These are phyloP conservation scores for Aspergillus heteromorphus DNA, from an alignment of 495 filamentous ascomycete genomes.

Conservation along the genomic window DNA sequence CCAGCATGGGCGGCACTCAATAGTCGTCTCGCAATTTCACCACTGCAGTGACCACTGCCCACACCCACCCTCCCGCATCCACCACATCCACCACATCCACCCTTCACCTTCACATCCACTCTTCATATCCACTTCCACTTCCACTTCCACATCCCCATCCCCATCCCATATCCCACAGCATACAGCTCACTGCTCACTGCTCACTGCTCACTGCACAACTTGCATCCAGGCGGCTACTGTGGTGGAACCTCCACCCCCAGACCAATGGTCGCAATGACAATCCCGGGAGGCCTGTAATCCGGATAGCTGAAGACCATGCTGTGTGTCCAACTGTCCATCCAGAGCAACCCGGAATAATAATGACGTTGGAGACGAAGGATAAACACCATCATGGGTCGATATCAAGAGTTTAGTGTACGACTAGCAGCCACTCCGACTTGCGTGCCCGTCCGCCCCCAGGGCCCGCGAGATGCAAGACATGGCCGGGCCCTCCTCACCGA, in stretches of 20 bases:
- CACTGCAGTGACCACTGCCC: not conserved
- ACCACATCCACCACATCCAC: not conserved
- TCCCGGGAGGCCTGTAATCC: not conserved
- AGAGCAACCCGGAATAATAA: not conserved
- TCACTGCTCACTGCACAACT: not conserved
- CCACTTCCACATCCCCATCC: too few relatives aligned
- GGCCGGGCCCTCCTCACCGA: not conserved
- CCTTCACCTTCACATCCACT: too few relatives aligned
- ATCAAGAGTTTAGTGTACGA: too few relatives aligned
- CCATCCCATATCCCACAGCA: too few relatives aligned
- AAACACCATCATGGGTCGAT: not conserved
- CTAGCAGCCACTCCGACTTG: not conserved
- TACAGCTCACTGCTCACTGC: too few relatives aligned
- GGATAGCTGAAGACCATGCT: too few relatives aligned
- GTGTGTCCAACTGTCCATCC: not conserved
- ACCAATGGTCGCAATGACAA: not conserved
- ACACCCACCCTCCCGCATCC: not conserved
- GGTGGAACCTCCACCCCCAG: not conserved
- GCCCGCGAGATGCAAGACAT: not conserved
- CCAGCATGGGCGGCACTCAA: not conserved
- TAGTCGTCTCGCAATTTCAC: not conserved
- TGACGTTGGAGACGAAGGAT: not conserved
- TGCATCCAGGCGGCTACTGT: not conserved
- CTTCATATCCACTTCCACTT: too few relatives aligned
- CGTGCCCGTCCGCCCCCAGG: not conserved